Evolutionary conservation across 2,329 filamentous ascomycete species (phyloP).

Genomic region (Claviceps arundinis): DNA sequence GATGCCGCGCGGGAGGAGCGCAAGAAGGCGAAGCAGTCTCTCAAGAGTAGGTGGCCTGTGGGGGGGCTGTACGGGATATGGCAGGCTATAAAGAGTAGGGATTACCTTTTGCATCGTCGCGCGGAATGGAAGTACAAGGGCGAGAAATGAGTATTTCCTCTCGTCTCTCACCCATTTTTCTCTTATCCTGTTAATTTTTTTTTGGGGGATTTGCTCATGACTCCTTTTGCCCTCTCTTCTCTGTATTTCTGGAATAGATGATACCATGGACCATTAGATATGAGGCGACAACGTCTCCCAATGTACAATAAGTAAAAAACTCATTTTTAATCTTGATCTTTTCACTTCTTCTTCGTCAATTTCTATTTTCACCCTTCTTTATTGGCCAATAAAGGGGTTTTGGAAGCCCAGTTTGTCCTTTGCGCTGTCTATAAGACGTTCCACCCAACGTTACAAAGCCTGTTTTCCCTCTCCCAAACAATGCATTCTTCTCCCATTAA

Average conservation of each 20-base stretch:
- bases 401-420: neutral
- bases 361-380: neutral
- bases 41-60: slow-evolving; percentile 39
- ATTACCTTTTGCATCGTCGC: slow-evolving; percentile 39
- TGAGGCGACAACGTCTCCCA: neutral
- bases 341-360: neutral
- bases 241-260: neutral
- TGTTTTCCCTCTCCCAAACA: neutral
- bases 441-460: neutral
- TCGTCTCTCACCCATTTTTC: neutral
- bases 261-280: neutral
- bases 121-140: slow-evolving; percentile 41
- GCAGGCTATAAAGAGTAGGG: slow-evolving; percentile 43
- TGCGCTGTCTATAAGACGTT: slow-evolving; percentile 1
- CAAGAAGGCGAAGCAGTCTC: slow-evolving; percentile 24
- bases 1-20: slow-evolving; percentile 27
- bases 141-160: slow-evolving; percentile 2
- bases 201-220: neutral
- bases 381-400: neutral
- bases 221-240: neutral
- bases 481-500: neutral
- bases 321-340: neutral
- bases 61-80: slow-evolving; percentile 47
- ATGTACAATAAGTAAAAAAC: neutral
- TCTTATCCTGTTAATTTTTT: neutral